A percentile compares a stretch with the other conserved stretches of the same genome.
Conservation (phyloP, 2,329 filamentous ascomycete genomes). For the Fusarium sp. region DNA sequence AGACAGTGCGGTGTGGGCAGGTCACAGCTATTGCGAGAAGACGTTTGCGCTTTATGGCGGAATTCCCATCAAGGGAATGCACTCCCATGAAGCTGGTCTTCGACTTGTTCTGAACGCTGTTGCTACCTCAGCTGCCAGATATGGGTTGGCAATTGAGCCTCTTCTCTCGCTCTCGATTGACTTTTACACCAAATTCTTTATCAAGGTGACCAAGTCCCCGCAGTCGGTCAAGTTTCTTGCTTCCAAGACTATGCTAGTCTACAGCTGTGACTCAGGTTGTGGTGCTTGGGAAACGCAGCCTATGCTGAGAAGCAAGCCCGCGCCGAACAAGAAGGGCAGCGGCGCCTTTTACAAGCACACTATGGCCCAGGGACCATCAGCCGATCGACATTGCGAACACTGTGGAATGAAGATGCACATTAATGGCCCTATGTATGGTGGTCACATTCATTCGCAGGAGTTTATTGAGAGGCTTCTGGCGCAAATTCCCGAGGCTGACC, state of each 20-base stretch:
- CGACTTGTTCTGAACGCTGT: slow-evolving; percentile 86
- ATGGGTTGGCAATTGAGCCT: slow-evolving; percentile 89
- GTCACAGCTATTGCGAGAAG: slow-evolving; percentile 93
- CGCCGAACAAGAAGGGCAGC: slow-evolving; percentile 73
- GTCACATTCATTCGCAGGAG: slow-evolving; percentile 81
- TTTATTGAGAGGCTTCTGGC: slow-evolving; percentile 84
- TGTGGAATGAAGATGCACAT: slow-evolving; percentile 89
- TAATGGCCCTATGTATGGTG: slow-evolving; percentile 93
- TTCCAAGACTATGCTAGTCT: slow-evolving; percentile 91
- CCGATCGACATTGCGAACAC: slow-evolving; percentile 75
- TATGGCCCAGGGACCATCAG: slow-evolving; percentile 74
- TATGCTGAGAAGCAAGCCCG: slow-evolving; percentile 73
- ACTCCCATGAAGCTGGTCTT: slow-evolving; percentile 89
- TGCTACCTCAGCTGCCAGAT: slow-evolving; percentile 80
- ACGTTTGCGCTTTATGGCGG: slow-evolving; percentile 94
- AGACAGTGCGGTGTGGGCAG: slow-evolving; percentile 93
- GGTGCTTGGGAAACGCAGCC: slow-evolving; percentile 89
- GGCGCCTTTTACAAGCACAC: slow-evolving; percentile 80
- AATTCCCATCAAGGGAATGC: slow-evolving; percentile 80
- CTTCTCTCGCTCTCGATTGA: slow-evolving; percentile 93
- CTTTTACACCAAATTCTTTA: slow-evolving; percentile 91
- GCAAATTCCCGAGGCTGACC: slow-evolving; percentile 72
- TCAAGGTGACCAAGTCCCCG: slow-evolving; percentile 80
- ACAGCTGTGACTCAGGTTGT: slow-evolving; percentile 89
- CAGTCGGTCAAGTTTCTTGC: slow-evolving; percentile 89